Conservation (phyloP, 2,329 filamentous ascomycete genomes). For the Cladosporium phlei region DNA sequence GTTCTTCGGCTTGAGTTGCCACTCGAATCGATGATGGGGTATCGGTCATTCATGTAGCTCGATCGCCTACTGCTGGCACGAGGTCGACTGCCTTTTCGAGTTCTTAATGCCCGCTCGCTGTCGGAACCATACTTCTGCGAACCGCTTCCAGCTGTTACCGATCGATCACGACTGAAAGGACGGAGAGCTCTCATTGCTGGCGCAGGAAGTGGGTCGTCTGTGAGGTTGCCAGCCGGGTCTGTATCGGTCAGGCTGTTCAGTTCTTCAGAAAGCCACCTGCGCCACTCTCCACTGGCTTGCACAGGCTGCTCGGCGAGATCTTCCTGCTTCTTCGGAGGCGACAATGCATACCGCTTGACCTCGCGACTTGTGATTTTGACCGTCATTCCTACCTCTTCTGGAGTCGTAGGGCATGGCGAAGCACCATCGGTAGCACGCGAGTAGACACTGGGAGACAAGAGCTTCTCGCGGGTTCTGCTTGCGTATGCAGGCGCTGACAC, state of each 20-base stretch:
- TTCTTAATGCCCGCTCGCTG: conserved; percentile 11
- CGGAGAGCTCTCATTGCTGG: too few relatives aligned
- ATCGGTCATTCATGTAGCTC: conserved; percentile 43
- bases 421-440: conserved; percentile 39
- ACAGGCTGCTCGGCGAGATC: conserved; percentile 16
- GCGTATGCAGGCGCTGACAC: conserved; percentile 10
- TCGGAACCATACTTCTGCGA: neutral
- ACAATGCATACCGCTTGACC: conserved; percentile 40
- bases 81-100: conserved; percentile 19
- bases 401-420: conserved; percentile 30
- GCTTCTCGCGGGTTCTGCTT: conserved; percentile 8
- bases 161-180: neutral
- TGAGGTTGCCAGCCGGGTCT: too few relatives aligned
- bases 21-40: conserved; percentile 37
- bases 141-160: neutral
- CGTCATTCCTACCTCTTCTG: conserved; percentile 32
- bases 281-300: conserved; percentile 42
- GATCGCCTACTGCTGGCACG: conserved; percentile 20
- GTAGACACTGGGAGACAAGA: conserved; percentile 45
- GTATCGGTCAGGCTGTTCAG: conserved; percentile 37
- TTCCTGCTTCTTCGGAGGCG: conserved; percentile 20
- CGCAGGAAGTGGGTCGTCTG: too few relatives aligned
- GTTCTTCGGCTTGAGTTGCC: conserved; percentile 22
- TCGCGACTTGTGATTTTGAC: conserved; percentile 42
- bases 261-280: conserved; percentile 43